Percentiles rank a stretch among this genome's conserved stretches.
These are phyloP conservation scores for Thymus mandschuricus DNA, from an alignment of 257 asterid species.

Conservation along the genomic window DNA sequence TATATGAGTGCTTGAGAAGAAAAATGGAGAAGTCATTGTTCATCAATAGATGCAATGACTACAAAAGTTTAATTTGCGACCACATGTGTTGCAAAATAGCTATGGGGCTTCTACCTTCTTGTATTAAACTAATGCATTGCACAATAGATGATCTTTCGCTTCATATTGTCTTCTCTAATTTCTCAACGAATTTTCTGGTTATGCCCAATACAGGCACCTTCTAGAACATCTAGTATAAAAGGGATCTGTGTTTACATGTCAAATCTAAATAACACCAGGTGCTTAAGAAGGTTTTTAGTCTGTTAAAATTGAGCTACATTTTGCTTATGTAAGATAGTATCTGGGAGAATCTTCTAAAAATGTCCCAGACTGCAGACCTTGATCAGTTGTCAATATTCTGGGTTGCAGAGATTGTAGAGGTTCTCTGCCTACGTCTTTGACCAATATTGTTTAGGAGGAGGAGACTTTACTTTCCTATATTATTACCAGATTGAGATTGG, in stretches of 20 bases:
- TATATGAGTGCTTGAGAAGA: background rate
- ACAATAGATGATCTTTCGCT: conserved; percentile 6
- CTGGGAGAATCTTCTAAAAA: background rate
- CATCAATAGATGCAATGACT: conserved; percentile 1
- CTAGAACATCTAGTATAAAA: background rate
- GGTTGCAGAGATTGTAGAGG: background rate
- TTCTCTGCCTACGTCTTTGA: conserved; percentile 6
- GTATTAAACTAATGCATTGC: background rate
- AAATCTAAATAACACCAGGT: background rate
- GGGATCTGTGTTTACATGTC: background rate
- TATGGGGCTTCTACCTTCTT: background rate
- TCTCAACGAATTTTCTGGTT: conserved; percentile 2
- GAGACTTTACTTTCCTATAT: background rate
- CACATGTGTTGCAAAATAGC: background rate
- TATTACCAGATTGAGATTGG: background rate
- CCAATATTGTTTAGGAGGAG: background rate
- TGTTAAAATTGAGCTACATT: background rate
- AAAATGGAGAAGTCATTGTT: background rate
- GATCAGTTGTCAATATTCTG: background rate
- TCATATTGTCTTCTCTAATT: background rate
- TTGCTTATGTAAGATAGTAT: conserved; percentile 2
- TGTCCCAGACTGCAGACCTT: background rate
- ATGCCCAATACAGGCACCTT: too few relatives aligned
- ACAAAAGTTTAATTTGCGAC: background rate
- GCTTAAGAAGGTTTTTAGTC: background rate